These are phyloP conservation scores for Talaromyces sp. DNA, from an alignment of 2,329 filamentous ascomycete species.

Conservation along the genomic window DNA sequence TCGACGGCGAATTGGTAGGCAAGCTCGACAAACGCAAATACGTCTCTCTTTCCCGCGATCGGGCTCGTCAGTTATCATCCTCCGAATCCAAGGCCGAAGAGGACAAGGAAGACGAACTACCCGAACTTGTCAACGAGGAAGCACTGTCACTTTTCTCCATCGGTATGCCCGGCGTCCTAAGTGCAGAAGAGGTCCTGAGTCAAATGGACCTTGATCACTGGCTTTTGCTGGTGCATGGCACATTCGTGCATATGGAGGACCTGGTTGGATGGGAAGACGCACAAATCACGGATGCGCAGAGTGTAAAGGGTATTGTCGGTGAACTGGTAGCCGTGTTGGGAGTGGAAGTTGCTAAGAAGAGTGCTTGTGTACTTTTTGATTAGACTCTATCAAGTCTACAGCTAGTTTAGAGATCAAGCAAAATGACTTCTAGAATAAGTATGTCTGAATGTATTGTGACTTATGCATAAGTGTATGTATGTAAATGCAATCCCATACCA, in stretches of 20 bases:
- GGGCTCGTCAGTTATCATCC: slow-evolving; percentile 19
- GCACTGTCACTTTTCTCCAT: slow-evolving; percentile 46
- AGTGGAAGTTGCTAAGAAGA: slow-evolving; percentile 40
- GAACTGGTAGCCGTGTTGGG: slow-evolving; percentile 47
- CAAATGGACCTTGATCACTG: slow-evolving; percentile 44
- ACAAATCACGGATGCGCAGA: slow-evolving; percentile 41
- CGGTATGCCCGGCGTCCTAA: slow-evolving; percentile 47
- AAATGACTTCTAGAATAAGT: neutral
- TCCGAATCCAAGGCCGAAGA: slow-evolving; percentile 7
- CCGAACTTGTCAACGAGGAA: slow-evolving; percentile 33
- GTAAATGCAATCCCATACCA: slow-evolving; percentile 6
- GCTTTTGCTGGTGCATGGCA: slow-evolving; percentile 41
- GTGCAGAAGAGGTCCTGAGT: slow-evolving; percentile 38
- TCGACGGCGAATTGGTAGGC: slow-evolving; percentile 40
- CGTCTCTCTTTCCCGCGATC: slow-evolving; percentile 44
- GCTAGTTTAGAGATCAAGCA: neutral
- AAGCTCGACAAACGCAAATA: slow-evolving; percentile 45
- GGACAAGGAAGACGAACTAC: neutral
- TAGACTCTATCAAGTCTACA: slow-evolving; percentile 18
- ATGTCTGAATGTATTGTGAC: neutral
- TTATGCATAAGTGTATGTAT: slow-evolving; percentile 5
- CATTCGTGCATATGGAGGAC: slow-evolving; percentile 47
- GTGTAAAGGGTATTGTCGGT: slow-evolving; percentile 47
- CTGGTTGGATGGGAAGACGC: slow-evolving; percentile 47
- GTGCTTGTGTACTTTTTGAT: slow-evolving; percentile 40